phyloP scores from a whole-genome alignment of 208 protist genomes.

The Endotrypanum monterogeii region DNA sequence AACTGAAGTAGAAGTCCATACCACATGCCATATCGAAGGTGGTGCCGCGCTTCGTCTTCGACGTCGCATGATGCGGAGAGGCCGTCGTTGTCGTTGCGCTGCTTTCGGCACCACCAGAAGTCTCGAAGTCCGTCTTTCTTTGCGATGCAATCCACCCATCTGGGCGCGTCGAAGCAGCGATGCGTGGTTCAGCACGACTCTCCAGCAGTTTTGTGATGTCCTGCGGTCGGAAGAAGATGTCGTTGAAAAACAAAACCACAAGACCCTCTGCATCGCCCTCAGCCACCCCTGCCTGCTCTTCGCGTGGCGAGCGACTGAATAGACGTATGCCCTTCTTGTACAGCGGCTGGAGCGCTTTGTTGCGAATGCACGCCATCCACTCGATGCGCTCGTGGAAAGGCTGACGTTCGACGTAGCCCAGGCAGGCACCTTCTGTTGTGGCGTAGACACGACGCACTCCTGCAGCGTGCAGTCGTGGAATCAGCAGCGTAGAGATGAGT shows the following conservation, averaged over 20 bases:
- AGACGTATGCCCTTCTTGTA: constrained; percentile 56
- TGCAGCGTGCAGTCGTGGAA: constrained; percentile 52
- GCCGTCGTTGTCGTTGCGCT: not conserved
- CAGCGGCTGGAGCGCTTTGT: constrained; percentile 71
- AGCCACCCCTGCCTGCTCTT: not conserved
- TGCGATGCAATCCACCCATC: constrained; percentile 29
- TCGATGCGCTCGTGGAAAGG: constrained; percentile 65
- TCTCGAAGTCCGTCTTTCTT: not conserved
- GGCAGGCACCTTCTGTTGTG: constrained; percentile 49
- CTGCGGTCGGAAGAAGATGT: constrained; percentile 67
- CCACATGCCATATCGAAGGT: constrained; percentile 85
- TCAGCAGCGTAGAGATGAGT: constrained; percentile 45
- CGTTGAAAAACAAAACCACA: constrained; percentile 83
- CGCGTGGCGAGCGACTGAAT: constrained; percentile 24
- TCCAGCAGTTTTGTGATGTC: constrained; percentile 71
- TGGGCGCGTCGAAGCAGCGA: constrained; percentile 14
- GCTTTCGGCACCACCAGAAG: not conserved
- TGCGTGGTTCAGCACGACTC: constrained; percentile 39
- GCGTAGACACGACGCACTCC: constrained; percentile 54
- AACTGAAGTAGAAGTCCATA: constrained; percentile 80
- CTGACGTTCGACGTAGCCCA: constrained; percentile 43
- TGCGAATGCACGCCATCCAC: constrained; percentile 84
- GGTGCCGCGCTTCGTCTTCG: constrained; percentile 13
- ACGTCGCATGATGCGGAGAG: not conserved
- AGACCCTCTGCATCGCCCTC: constrained; percentile 35